phyloP scores from a whole-genome alignment of 2,329 filamentous ascomycete species.

The Aspergillus brunneoviolaceus region DNA sequence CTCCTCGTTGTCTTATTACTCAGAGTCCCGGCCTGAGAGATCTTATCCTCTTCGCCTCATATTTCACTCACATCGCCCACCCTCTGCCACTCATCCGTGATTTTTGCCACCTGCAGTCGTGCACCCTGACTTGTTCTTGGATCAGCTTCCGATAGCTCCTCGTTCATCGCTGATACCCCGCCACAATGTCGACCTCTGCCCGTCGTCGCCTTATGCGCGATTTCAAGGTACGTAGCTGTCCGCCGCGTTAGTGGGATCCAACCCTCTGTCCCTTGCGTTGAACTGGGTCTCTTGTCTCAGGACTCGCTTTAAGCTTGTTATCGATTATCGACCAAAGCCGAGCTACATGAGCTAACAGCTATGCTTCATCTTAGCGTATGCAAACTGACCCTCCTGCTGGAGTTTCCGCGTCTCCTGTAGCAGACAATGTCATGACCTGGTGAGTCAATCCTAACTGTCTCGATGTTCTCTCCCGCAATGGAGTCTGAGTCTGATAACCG shows the following conservation, averaged over 20 bases:
- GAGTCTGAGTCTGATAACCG: constrained; percentile 1
- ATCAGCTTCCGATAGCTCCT: constrained; percentile 11
- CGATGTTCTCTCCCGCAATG: not conserved
- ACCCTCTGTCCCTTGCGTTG: not conserved
- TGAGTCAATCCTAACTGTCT: constrained; percentile 16
- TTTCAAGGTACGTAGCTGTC: constrained; percentile 73
- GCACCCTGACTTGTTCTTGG: not conserved
- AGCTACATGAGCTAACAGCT: constrained; percentile 11
- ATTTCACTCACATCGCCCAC: not conserved
- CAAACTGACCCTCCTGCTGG: constrained; percentile 97
- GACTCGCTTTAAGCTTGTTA: not conserved
- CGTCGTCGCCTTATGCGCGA: constrained; percentile 97
- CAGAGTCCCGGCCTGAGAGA: not conserved
- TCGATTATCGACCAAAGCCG: not conserved
- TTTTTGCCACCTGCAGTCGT: not conserved
- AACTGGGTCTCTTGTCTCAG: not conserved
- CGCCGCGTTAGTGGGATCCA: not conserved
- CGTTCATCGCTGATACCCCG: constrained; percentile 24
- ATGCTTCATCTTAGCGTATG: constrained; percentile 69
- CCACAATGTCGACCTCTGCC: constrained; percentile 83
- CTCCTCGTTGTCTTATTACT: not conserved
- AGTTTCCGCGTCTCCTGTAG: constrained; percentile 92
- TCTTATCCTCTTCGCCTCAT: not conserved
- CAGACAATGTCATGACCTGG: constrained; percentile 51
- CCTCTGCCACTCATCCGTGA: not conserved